Evolutionary conservation across 2,329 filamentous ascomycete genomes (phyloP).

Genomic region (Aschersonia sp.): DNA sequence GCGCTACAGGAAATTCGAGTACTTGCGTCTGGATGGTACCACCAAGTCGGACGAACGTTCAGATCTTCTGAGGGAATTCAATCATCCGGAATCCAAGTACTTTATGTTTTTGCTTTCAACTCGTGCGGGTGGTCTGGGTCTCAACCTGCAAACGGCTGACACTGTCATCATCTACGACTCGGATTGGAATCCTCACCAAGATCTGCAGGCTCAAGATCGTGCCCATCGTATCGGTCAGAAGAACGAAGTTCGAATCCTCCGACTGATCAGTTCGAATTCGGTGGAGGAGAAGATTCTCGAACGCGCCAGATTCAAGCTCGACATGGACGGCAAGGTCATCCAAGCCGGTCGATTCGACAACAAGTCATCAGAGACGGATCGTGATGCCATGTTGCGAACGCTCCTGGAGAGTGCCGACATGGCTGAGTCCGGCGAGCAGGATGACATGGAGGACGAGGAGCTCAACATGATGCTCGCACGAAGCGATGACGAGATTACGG

Average conservation of each 20-base stretch:
- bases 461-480: conserved; percentile 89
- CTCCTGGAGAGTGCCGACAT: conserved; percentile 73
- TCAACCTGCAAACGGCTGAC: conserved; percentile 94
- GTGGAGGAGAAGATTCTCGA: conserved; percentile 98
- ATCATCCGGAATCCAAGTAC: conserved; percentile 77
- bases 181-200: conserved; percentile 98
- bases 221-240: conserved; percentile 99
- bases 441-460: conserved; percentile 98
- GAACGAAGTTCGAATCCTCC: conserved; percentile 94
- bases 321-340: conserved; percentile 99
- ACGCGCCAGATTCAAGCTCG: conserved; percentile 90
- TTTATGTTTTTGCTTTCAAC: conserved; percentile 99
- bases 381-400: conserved; percentile 90
- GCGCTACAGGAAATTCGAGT: conserved; percentile 67
- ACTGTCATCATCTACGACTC: conserved; percentile 99
- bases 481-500: conserved; percentile 58
- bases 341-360: conserved; percentile 99
- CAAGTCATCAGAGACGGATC: conserved; percentile 96
- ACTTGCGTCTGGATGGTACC: conserved; percentile 85
- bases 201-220: conserved; percentile 98
- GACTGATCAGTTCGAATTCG: conserved; percentile 90
- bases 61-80: conserved; percentile 78
- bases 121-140: conserved; percentile 90
- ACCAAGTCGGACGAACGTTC: conserved; percentile 97
- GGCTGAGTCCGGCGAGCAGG: conserved; percentile 58